Base-by-base conservation (phyloP, 2,329 filamentous ascomycete genomes). In the Elsinoe batatas region DNA sequence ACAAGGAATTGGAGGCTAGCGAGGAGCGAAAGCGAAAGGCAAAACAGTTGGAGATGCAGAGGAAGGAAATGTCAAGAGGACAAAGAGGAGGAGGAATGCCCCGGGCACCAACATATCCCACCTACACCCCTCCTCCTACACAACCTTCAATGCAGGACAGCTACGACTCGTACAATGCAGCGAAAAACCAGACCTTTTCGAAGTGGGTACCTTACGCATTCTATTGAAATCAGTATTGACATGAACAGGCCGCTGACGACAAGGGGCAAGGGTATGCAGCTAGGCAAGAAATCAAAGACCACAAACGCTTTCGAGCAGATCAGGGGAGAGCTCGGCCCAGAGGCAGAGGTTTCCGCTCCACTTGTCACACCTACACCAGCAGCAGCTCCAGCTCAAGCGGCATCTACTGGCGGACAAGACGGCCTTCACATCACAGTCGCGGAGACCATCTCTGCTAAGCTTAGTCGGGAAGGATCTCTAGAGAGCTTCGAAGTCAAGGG, bases 1-100 rank as follows among this genome's bases (percentile, higher is more conserved):
- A 98, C 79, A 98, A 98, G 77, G 94, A 98, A 73, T 79, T 98
- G 63, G 93, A 98, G 73, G 94, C 93, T 8, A 95, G 87, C 55
- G 93, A 98, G 71, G 93, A 98, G 78, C 88, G 94, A 68, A 98
- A 98, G 79, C 82, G 91, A 65, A 96, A 96, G 74, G 94, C 93
- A 53, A 98, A 97, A 78, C 93, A 98, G 73, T 79, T 98, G 66
- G 94, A 98, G 73, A 87, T 98, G 82, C 93, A 98, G 76, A 88
- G 93, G 70, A 98, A 97, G 75, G 94, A 98, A 69, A 85, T 91
- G 65, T 87, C 88, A 60, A 83, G 91, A 63, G 64, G 62, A 33
- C 62, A 59, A 30, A 63, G 66, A 54, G 60, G 63, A 36, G 75
- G 76, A 60, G 77, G 71, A 65, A 77, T 81, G 64, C 83, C 88